Conservation (phyloP, 768 basidiomycete species). For the Boletus rubescentipes region DNA sequence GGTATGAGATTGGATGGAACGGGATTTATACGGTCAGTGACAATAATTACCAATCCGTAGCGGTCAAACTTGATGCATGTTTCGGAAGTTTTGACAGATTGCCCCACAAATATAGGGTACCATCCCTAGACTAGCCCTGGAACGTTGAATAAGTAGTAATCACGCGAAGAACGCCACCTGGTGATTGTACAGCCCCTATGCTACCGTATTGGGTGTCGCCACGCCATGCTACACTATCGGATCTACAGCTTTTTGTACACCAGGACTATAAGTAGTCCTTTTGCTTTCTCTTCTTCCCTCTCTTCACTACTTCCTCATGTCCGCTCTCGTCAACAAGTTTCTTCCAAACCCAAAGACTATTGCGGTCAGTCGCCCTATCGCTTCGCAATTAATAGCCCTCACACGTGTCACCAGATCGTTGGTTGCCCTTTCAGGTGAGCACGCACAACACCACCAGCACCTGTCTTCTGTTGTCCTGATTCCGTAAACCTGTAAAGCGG, state of each 20-base stretch:
- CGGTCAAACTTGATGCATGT: too few species aligned
- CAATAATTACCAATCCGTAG: too few species aligned
- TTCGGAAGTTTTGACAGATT: too few species aligned
- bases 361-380: conserved; percentile 58
- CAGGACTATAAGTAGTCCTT: conserved; percentile 1
- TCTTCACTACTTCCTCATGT: conserved; percentile 16
- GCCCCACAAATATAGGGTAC: too few species aligned
- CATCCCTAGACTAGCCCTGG: too few species aligned
- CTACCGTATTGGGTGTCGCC: too few species aligned
- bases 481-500: conserved; percentile 23
- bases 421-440: conserved; percentile 94
- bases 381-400: neutral
- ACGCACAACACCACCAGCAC: neutral
- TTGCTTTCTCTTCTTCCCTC: neutral
- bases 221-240: too few species aligned
- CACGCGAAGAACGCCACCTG: too few species aligned
- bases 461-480: conserved; percentile 1
- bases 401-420: conserved; percentile 59
- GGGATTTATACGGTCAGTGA: conserved; percentile 20
- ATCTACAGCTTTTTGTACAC: too few species aligned
- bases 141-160: too few species aligned
- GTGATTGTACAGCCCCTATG: too few species aligned
- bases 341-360: conserved; percentile 65
- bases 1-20: conserved; percentile 9
- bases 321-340: conserved; percentile 26